Evolutionary conservation across 73 alveolate genomes (phyloP).

Genomic region (Durusdinium trenchii): DNA sequence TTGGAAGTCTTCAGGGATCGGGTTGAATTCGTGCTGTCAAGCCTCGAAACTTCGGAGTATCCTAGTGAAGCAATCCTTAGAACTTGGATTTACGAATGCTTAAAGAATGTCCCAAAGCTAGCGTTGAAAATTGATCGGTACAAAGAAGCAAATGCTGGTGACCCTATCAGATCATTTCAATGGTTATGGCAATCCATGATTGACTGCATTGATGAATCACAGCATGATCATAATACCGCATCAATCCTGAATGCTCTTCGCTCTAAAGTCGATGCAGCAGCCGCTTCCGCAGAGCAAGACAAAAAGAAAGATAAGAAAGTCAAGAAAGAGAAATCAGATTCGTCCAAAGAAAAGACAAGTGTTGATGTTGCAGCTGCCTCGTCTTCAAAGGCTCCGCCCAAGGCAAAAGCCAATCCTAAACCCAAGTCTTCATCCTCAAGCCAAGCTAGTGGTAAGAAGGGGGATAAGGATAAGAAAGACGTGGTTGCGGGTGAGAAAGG

Average conservation of each 20-base stretch:
- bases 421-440: neutral
- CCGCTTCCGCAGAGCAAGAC: neutral
- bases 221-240: conserved; percentile 43
- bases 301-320: neutral
- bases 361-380: conserved; percentile 25
- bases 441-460: neutral
- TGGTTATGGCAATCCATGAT: conserved; percentile 23
- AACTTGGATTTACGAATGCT: conserved; percentile 25
- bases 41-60: neutral
- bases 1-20: conserved; percentile 35
- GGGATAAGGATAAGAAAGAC: conserved; percentile 24
- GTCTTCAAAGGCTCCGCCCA: conserved; percentile 1
- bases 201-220: conserved; percentile 43
- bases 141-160: neutral
- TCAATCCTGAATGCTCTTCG: neutral
- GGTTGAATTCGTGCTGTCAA: neutral
- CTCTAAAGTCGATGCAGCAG: conserved; percentile 9
- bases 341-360: neutral
- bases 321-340: conserved; percentile 37
- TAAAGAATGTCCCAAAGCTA: neutral
- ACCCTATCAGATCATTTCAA: neutral
- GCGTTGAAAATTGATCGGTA: conserved; percentile 28
- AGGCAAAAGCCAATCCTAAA: conserved; percentile 15
- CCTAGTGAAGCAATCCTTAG: conserved; percentile 18
- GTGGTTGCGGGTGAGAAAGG: neutral